Percentiles rank a stretch among this genome's conserved stretches.
Evolutionary conservation across 768 basidiomycete genomes (phyloP).

Genomic region (Rhizopogon roseolus): DNA sequence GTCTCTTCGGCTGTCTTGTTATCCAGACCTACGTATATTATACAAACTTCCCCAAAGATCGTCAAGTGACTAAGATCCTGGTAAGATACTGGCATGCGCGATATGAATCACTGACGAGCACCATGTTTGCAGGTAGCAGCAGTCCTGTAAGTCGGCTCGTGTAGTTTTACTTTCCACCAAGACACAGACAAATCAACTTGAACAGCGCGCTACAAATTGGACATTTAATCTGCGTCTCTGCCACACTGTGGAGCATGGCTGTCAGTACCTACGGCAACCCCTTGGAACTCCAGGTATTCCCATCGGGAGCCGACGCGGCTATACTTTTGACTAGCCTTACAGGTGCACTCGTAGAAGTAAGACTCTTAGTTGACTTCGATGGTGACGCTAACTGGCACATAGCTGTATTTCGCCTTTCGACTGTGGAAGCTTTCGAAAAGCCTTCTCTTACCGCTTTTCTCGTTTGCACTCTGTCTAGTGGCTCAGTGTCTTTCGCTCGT

Average conservation of each 20-base stretch:
- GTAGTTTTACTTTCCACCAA: neutral
- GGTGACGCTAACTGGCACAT: neutral
- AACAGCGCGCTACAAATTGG: neutral
- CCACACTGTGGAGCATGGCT: neutral
- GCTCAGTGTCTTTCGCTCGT: neutral
- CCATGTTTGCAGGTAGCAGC: neutral
- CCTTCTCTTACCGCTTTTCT: neutral
- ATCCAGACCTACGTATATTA: conserved; percentile 22
- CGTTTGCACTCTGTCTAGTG: neutral
- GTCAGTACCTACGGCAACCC: neutral
- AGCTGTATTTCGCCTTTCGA: neutral
- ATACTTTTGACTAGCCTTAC: neutral
- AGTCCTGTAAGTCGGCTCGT: neutral
- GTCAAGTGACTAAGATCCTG: conserved; percentile 10
- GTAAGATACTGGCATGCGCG: conserved; percentile 5
- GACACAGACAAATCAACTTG: neutral
- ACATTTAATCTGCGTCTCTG: neutral
- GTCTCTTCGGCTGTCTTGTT: conserved; percentile 19
- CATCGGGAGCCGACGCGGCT: neutral
- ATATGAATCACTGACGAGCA: neutral
- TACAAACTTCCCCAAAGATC: conserved; percentile 12
- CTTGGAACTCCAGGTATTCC: neutral
- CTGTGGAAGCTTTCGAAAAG: neutral
- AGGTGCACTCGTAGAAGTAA: neutral
- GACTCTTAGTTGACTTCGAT: neutral